Evolutionary conservation across 2,329 filamentous ascomycete genomes (phyloP), one percentile per base, ranked within the genome.

Genomic region (Niveomyces coronatus): DNA sequence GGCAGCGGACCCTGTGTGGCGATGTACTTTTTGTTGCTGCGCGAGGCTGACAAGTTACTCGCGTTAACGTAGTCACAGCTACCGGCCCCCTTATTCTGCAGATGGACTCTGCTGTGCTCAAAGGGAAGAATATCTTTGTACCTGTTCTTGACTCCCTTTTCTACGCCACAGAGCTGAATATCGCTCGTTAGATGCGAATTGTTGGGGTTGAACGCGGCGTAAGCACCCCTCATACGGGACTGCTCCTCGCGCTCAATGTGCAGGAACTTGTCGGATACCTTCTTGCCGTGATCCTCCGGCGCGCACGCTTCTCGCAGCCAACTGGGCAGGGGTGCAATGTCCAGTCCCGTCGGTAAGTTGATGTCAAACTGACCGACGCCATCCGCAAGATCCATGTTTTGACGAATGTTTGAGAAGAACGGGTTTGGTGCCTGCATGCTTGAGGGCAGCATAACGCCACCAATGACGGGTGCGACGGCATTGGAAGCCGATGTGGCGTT

Each of bases 71-170:
- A 98, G 57, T 98, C 91, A 57, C 89, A 94, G 16, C 68, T 70
- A 10, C 79, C 81, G 2, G 71, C 64, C 0, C 72, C 64, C 24
- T 81, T 75, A 29, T 76, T 75, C 47, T 83, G 71, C 32, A 98
- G 62, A 47, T 76, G 86, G 38, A 98, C 91, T 42, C 91, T 71
- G 3, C 86, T 80, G 58, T 98, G 91, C 53, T 96, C 89, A 55
- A 93, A 98, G 0, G 91, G 91, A 62, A 94, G 80, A 40, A 96
- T 95, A 49, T 95, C 93, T 64, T 95, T 96, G 65, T 98, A 98
- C 8, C 91, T 76, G 51, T 98, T 98, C 65, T 96, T 96, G 14
- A 71, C 77, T 7, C 91, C 91, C 57, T 95, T 91, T 53, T 98
- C 91, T 20, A 98, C 83, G 7, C 91, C 91, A 0, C 85, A 91